Evolutionary conservation across 2,329 filamentous ascomycete genomes (phyloP).

Genomic region (Teratosphaeria viscida): DNA sequence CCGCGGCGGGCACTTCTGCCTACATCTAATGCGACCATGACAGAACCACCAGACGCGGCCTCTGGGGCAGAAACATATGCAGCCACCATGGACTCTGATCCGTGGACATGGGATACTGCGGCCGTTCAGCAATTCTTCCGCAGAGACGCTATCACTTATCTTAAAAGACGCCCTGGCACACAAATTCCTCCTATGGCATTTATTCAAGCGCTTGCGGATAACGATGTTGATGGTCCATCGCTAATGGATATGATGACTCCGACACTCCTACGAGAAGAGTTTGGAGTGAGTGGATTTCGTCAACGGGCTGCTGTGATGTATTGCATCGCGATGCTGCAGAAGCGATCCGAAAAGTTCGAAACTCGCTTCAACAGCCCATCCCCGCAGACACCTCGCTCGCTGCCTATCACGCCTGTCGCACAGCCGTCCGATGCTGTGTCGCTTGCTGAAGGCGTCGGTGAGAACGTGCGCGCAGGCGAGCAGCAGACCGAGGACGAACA

Average conservation of each 20-base stretch:
- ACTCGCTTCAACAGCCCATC: background rate
- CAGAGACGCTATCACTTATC: conserved; percentile 22
- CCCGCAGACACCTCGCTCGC: conserved; percentile 4
- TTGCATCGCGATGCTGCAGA: conserved; percentile 48
- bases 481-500: conserved; percentile 15
- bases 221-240: conserved; percentile 55
- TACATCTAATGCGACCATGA: background rate
- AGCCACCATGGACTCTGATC: conserved; percentile 43
- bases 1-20: background rate
- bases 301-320: conserved; percentile 48
- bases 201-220: conserved; percentile 45
- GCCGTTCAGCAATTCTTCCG: conserved; percentile 59
- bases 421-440: background rate
- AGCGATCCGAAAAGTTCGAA: conserved; percentile 10
- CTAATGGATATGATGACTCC: conserved; percentile 50
- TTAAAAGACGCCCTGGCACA: conserved; percentile 20
- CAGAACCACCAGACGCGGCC: background rate
- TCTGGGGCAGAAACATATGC: background rate
- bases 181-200: conserved; percentile 47
- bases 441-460: conserved; percentile 4
- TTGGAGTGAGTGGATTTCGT: conserved; percentile 48
- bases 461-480: conserved; percentile 16
- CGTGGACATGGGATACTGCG: conserved; percentile 63
- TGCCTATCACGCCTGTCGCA: conserved; percentile 1
- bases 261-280: conserved; percentile 40